Base-by-base conservation (phyloP, 805 yeast species). In the Lipomyces yamanashiensis region DNA sequence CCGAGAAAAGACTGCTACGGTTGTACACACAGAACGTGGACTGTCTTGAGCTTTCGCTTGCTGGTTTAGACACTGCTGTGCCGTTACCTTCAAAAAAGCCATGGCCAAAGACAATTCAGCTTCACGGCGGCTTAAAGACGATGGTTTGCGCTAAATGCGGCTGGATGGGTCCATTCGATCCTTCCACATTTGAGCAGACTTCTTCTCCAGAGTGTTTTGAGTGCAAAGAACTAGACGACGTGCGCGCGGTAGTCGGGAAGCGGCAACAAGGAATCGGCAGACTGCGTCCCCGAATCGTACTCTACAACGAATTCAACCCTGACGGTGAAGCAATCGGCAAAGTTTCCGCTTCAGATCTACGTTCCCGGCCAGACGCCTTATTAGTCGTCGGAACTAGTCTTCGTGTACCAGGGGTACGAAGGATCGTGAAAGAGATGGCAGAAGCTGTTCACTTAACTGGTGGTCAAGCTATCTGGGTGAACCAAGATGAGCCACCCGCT, bases 11-110 rank as follows among this genome's bases (percentile, higher is more conserved):
- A 71, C 77, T 92, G 41, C 77, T 85, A 63, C 79, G 97, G 69
- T 79, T 92, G 61, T 92, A 92, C 74, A 90, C 97, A 0, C 97
- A 92, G 72, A 92, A 92, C 72, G 90, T 92, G 62, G 97, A 92
- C 75, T 84, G 91, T 54, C 78, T 92, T 54, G 97, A 92, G 71
- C 77, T 83, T 10, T 81, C 83, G 69, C 82, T 88, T 41, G 74
- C 81, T 1, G 68, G 80, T 63, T 73, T 87, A 59, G 74, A 75
- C 33, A 84, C 89, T 0, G 74, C 77, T 33, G 79, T 80, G 0
- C 89, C 89, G 1, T 75, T 86, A 37, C 75, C 72, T 15, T 68
- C 71, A 44, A 69, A 63, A 74, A 79, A 73, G 8, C 85, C 78
- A 43, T 80, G 73, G 72, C 90, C 85, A 63, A 83, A 73, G 71